Evolutionary conservation across 129 eudicot genomes (phyloP).

Genomic region (Chrysanthemum makinoi): DNA sequence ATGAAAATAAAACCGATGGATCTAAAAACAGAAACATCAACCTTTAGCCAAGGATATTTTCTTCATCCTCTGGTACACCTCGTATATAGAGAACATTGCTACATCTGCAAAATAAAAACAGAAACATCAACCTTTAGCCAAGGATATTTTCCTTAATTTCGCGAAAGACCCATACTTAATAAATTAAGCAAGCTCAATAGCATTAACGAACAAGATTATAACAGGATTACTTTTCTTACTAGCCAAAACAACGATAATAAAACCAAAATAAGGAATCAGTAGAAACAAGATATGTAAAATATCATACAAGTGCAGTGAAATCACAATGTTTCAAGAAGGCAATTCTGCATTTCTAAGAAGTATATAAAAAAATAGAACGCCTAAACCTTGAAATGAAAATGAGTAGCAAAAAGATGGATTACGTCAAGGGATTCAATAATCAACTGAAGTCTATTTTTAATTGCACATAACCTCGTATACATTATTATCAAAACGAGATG

Average conservation of each 20-base stretch:
- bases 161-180: neutral
- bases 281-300: neutral
- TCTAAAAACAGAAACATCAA: neutral
- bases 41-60: slow-evolving; percentile 1
- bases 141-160: neutral
- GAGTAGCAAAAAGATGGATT: too few relatives aligned
- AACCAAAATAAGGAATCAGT: neutral
- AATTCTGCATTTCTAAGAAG: neutral
- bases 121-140: slow-evolving; percentile 4
- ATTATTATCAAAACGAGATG: too few relatives aligned
- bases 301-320: neutral
- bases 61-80: slow-evolving; percentile 98
- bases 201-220: too few relatives aligned
- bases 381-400: neutral
- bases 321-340: neutral
- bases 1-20: slow-evolving; percentile 18
- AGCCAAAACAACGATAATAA: neutral
- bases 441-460: too few relatives aligned
- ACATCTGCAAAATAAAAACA: slow-evolving; percentile 51
- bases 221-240: too few relatives aligned
- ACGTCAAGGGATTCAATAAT: too few relatives aligned
- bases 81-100: slow-evolving; percentile 87
- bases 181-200: too few relatives aligned
- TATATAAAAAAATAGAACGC: neutral
- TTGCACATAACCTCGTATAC: too few relatives aligned